Base-by-base conservation (phyloP, 1,284 basidiomycete species). In the Hortiboletus rubellus region DNA sequence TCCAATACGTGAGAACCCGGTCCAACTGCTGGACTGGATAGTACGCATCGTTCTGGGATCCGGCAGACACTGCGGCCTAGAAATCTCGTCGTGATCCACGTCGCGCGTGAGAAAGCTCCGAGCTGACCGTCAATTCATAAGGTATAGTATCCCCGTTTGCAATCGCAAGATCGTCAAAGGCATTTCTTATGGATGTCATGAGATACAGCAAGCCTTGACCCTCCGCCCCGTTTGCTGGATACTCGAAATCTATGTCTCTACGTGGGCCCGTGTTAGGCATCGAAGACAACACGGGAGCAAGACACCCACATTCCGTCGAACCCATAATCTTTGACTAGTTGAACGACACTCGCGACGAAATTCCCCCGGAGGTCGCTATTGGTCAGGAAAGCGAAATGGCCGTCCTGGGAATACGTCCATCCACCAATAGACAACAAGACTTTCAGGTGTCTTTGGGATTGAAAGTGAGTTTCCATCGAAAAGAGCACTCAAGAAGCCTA, bases 251-350 rank as follows among this genome's bases (percentile, higher is more conserved):
- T 46, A 91, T 69, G 59, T 91, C 88, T 62, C 85, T 85, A 41
- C 30, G 37, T n/a, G 8, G 18, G 3, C 14, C 27, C 45, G 41
- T 27, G 38, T 53, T 2, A 31, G 30, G 34, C 9, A 36, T 9
- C 1, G 24, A 49, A 12, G 43, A 54, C 17, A 11, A 31, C 3
- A 36, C 34, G 9, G 15, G 42, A 46, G 44, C 27, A n/a, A 7
- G 24, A 11, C 6, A 70, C 85, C 60, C 64, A 87, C 87, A 89
- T 81, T 48, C 94, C 94, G 63, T 96, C 94, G 41, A 98, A 82
- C 0, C 92, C 94, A 59, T 93, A 91, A 71, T 96, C 87, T 67
- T 94, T 87, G 38, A 96, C 80, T 9, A 95, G 70, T 55, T 82
- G 78, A 38, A 96, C 83, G 0, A 89, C 87, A 47, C 79, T 83